Base-by-base conservation (phyloP, 2,329 filamentous ascomycete species). In the Dactylellina sp. region DNA sequence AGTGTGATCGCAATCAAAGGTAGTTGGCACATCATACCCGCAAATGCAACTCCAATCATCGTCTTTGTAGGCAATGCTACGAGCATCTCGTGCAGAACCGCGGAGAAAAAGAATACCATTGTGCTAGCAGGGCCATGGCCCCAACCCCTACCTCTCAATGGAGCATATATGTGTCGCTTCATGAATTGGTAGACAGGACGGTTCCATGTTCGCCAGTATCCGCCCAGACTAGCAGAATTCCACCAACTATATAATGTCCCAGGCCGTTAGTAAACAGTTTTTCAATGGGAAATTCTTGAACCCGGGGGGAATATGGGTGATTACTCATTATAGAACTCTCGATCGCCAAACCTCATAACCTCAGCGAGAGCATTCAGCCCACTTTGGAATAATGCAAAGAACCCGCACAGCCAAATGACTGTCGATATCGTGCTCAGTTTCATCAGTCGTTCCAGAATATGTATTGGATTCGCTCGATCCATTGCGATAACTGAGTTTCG, bases 161-260 rank as follows among this genome's bases (percentile, higher is more conserved):
- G 95, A 40, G 90, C 89, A 82, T 95, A 98, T 57, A 99, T 88
- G 80, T 99, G 95, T 39, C 95, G 86, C 79, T 92, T 93, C 89
- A 99, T 98, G 81, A 97, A 99, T 70, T 93, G 89, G 79, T 96
- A 96, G 4, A 99, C 94, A 0, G 95, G 95, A 80, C 96, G 96
- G 83, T 99, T 99, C 95, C 95, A 99, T 0, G 90, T 91, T 20
- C 93, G 89, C 94, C 94, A 78, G 83, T 99, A 99, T 2, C 86
- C 86, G 35, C 93, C 91, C 5, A 98, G 84, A 76, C 89, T 93
- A 62, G 89, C 89, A 76, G 89, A 92, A 80, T 99, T 99, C 95
- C 95, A 99, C 95, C 95, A 99, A 61, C 77, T 78, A 37, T 35
- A 32, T 9, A 2, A 46, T 49, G 63, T 44, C 44, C 37, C 18